Percentiles rank a stretch among this genome's conserved stretches.
Evolutionary conservation across 2,329 filamentous ascomycete species (phyloP).

Genomic region (Aspergillus novofumigatus): DNA sequence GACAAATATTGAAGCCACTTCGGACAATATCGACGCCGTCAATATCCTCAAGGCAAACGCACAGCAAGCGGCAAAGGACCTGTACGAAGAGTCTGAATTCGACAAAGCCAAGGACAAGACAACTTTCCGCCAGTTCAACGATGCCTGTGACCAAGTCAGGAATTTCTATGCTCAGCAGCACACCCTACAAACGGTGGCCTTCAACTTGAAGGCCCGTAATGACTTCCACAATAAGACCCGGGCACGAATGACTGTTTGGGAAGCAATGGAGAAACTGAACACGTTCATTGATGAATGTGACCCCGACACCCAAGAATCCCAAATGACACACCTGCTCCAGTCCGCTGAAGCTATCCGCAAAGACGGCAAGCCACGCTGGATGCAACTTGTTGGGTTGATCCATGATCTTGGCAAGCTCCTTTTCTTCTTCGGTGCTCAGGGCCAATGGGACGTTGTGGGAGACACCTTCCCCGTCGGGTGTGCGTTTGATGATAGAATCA

Average conservation of each 20-base stretch:
- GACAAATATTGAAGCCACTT: conserved; percentile 47
- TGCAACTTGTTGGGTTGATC: conserved; percentile 47
- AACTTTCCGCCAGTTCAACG: conserved; percentile 76
- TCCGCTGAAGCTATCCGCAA: conserved; percentile 83
- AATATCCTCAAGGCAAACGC: conserved; percentile 54
- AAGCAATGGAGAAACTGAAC: conserved; percentile 90
- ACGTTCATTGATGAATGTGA: conserved; percentile 86
- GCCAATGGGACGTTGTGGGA: conserved; percentile 91
- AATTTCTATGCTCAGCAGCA: conserved; percentile 75
- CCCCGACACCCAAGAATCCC: conserved; percentile 78
- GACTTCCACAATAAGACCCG: conserved; percentile 63
- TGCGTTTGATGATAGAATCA: conserved; percentile 63
- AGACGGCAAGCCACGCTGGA: conserved; percentile 55
- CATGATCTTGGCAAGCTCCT: conserved; percentile 46
- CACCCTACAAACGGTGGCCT: conserved; percentile 56
- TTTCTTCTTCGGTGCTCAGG: conserved; percentile 64
- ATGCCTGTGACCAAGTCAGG: conserved; percentile 78
- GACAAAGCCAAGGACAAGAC: conserved; percentile 74
- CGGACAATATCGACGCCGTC: conserved; percentile 57
- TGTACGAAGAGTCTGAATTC: conserved; percentile 60
- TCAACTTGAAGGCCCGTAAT: conserved; percentile 77
- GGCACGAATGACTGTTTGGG: conserved; percentile 79
- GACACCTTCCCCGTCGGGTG: conserved; percentile 47
- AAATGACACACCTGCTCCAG: conserved; percentile 87
- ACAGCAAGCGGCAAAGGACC: conserved; percentile 43